Conservation (phyloP, 129 eudicot genomes). For the Centrapalus pauciflorus region DNA sequence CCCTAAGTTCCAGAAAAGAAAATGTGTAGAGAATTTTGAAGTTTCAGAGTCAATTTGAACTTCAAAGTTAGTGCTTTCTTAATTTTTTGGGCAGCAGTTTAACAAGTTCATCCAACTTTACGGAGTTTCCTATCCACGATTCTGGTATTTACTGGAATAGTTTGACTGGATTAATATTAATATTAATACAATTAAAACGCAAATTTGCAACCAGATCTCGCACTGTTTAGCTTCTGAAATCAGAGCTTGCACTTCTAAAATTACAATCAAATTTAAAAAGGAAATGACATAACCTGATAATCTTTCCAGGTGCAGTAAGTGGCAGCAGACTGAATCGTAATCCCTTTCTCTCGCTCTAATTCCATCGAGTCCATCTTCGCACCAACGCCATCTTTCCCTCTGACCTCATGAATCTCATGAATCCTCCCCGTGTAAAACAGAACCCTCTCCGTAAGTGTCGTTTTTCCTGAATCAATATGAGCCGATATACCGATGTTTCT, state of each 20-base stretch:
- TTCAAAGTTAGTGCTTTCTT: background rate
- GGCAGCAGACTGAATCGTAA: constrained; percentile 94
- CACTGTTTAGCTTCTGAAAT: background rate
- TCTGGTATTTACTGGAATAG: no score
- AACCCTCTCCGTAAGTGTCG: constrained; percentile 87
- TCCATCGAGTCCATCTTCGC: constrained; percentile 99
- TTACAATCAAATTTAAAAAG: background rate
- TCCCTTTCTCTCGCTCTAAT: constrained; percentile 93
- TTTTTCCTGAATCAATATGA: constrained; percentile 93
- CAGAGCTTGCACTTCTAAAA: background rate
- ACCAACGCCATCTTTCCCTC: constrained; percentile 97
- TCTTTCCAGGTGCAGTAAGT: constrained; percentile 96
- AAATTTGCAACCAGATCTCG: background rate
- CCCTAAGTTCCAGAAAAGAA: background rate
- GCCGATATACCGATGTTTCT: constrained; percentile 97
- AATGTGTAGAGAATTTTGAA: background rate
- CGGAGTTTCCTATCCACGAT: no score
- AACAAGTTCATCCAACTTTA: background rate
- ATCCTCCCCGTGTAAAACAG: constrained; percentile 86
- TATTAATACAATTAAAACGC: background rate
- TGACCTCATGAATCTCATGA: constrained; percentile 94
- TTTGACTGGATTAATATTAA: no score
- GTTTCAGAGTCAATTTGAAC: background rate
- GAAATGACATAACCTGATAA: constrained; percentile 50
- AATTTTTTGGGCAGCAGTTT: background rate